Evolutionary conservation across 2,329 filamentous ascomycete species (phyloP).

Genomic region (Aspergillus neoniger): DNA sequence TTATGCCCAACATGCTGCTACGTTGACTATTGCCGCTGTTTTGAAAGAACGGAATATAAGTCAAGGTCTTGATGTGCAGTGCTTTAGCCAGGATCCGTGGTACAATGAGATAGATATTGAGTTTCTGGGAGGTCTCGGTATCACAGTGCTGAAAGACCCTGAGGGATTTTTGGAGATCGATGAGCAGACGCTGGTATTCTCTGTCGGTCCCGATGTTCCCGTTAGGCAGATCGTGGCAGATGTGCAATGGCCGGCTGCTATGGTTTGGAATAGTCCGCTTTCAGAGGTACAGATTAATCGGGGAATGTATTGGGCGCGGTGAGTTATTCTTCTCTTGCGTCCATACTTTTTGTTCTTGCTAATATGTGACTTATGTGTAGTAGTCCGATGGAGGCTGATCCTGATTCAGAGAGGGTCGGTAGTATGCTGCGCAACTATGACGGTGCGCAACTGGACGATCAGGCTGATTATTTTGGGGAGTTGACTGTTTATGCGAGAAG

Average conservation of each 20-base stretch:
- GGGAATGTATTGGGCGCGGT: constrained; percentile 24
- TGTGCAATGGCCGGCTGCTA: constrained; percentile 37
- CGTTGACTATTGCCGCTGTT: constrained; percentile 23
- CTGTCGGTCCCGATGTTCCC: constrained; percentile 34
- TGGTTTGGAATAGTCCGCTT: constrained; percentile 30
- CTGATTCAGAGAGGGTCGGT: constrained; percentile 23
- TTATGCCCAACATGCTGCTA: constrained; percentile 28
- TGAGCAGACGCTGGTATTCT: constrained; percentile 41
- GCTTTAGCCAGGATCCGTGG: constrained; percentile 32
- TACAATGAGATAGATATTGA: constrained; percentile 24
- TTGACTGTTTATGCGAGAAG: constrained; percentile 21
- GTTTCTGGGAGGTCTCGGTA: constrained; percentile 21
- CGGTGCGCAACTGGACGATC: constrained; percentile 14
- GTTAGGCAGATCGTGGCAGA: constrained; percentile 45
- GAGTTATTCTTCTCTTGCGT: constrained; percentile 4
- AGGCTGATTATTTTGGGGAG: constrained; percentile 24
- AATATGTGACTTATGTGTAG: constrained; percentile 5
- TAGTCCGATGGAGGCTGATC: constrained; percentile 26
- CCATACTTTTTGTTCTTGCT: not conserved
- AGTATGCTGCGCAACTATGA: constrained; percentile 26
- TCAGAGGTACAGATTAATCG: constrained; percentile 11
- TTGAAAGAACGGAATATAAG: constrained; percentile 14
- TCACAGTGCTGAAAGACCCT: constrained; percentile 30
- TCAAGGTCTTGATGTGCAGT: constrained; percentile 15
- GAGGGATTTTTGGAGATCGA: constrained; percentile 43